phyloP scores from a whole-genome alignment of 2,329 filamentous ascomycete species.

The Apiospora rasikravindrae region DNA sequence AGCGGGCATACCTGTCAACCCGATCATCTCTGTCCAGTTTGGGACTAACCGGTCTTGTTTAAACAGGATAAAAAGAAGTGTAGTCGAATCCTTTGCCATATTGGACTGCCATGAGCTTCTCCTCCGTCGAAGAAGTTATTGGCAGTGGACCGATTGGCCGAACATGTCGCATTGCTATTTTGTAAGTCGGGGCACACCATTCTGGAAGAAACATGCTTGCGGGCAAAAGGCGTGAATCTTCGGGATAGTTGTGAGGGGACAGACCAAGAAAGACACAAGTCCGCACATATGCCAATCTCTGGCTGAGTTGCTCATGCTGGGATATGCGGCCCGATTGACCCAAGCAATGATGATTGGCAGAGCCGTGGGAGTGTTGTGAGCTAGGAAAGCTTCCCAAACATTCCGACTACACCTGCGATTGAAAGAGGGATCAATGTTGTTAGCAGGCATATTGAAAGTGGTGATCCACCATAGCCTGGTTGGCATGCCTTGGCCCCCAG shows the following conservation, averaged over 20 bases:
- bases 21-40: not conserved
- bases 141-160: not conserved
- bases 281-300: not conserved
- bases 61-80: not conserved
- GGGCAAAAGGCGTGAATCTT: too few species aligned
- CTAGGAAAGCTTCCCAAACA: constrained; percentile 1
- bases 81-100: not conserved
- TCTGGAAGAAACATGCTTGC: too few species aligned
- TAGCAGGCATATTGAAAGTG: not conserved
- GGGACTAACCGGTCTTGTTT: not conserved
- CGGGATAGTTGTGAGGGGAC: too few species aligned
- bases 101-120: not conserved
- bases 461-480: constrained; percentile 1
- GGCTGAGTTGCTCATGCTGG: not conserved
- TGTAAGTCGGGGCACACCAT: not conserved
- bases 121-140: not conserved
- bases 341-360: not conserved
- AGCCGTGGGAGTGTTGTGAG: not conserved
- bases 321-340: constrained; percentile 13
- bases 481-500: not conserved
- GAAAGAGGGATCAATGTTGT: not conserved
- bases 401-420: not conserved
- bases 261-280: too few species aligned
- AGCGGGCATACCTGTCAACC: not conserved
- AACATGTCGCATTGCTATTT: too few species aligned